These are phyloP conservation scores for Lactarius tabidus DNA, from an alignment of 768 basidiomycete species.

Conservation along the genomic window DNA sequence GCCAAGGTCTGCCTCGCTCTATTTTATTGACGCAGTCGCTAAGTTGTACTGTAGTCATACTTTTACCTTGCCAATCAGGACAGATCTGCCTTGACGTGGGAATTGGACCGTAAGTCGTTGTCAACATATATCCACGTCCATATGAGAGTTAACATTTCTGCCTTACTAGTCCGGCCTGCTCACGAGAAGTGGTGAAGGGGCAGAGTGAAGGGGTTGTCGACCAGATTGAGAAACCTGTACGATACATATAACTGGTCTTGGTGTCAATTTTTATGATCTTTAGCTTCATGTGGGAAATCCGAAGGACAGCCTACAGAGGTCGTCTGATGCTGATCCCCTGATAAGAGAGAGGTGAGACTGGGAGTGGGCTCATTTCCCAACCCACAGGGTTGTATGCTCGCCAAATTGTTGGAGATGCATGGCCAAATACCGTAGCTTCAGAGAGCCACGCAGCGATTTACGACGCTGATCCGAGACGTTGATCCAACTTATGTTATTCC, in stretches of 20 bases:
- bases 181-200: conserved; percentile 48
- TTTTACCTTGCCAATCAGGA: conserved; percentile 65
- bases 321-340: too few relatives aligned
- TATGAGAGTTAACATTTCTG: background rate
- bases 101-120: conserved; percentile 60
- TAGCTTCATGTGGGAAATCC: too few relatives aligned
- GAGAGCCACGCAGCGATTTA: too few relatives aligned
- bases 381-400: too few relatives aligned
- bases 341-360: too few relatives aligned
- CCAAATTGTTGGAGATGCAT: too few relatives aligned
- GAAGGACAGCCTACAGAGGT: too few relatives aligned
- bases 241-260: background rate
- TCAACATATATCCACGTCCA: background rate
- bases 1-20: conserved; percentile 45
- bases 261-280: background rate
- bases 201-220: background rate
- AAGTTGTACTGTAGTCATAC: conserved; percentile 45
- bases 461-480: too few relatives aligned
- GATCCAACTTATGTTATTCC: too few relatives aligned
- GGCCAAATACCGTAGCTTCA: too few relatives aligned
- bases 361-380: too few relatives aligned
- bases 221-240: background rate
- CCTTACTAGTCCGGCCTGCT: conserved; percentile 47
- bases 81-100: conserved; percentile 73
- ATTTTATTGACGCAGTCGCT: background rate